Evolutionary conservation across 2,329 filamentous ascomycete genomes (phyloP).

Genomic region (Sphaerostilbella broomeana): DNA sequence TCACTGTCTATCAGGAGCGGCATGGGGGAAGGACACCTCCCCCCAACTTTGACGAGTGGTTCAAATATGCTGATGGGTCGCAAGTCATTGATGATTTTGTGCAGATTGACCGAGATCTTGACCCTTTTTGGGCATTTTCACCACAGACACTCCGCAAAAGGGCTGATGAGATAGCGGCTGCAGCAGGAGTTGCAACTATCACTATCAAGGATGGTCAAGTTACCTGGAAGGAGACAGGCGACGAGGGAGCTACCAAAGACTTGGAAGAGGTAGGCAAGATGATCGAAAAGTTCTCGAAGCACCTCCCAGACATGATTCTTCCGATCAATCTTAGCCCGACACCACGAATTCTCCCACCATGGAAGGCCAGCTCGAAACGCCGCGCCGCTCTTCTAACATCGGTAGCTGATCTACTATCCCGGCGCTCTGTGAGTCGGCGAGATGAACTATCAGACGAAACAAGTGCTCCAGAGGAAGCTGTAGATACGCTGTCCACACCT

Average conservation of each 20-base stretch:
- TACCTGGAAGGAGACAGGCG: conserved; percentile 28
- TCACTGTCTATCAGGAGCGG: conserved; percentile 43
- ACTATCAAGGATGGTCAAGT: conserved; percentile 61
- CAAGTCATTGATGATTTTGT: conserved; percentile 74
- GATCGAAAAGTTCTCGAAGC: conserved; percentile 63
- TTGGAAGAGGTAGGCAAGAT: conserved; percentile 52
- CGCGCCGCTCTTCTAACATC: conserved; percentile 20
- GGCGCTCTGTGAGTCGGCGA: conserved; percentile 20
- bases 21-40: conserved; percentile 64
- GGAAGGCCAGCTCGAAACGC: conserved; percentile 37
- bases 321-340: conserved; percentile 65
- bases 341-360: conserved; percentile 42
- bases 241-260: conserved; percentile 27
- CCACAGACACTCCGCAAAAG: conserved; percentile 62
- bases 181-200: conserved; percentile 41
- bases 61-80: conserved; percentile 66
- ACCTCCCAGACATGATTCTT: conserved; percentile 76
- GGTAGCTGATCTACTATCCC: conserved; percentile 25
- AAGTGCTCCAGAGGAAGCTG: not conserved
- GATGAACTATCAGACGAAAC: conserved; percentile 4
- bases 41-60: conserved; percentile 80
- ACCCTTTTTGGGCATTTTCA: conserved; percentile 70
- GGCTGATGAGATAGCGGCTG: conserved; percentile 32
- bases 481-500: not conserved
- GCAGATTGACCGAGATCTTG: conserved; percentile 66